Percentiles rank a stretch among this genome's conserved stretches.
These are phyloP conservation scores for Geranium rotundifolium DNA, from an alignment of 345 rosid species.

Conservation along the genomic window DNA sequence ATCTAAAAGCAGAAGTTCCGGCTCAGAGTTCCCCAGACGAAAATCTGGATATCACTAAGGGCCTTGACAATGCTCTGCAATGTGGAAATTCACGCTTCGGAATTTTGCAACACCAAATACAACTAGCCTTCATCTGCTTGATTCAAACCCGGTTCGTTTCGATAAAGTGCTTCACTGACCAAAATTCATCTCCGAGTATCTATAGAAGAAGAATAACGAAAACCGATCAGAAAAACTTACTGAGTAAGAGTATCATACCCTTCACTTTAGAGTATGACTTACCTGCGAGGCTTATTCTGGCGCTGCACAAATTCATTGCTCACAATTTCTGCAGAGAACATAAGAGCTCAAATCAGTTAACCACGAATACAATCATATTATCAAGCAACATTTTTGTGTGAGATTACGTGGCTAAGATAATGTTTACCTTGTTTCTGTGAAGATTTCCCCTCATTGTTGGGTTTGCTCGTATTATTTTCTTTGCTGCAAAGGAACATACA, in stretches of 20 bases:
- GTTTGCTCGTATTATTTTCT: conserved; percentile 31
- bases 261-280: conserved; percentile 1
- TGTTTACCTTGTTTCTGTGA: conserved; percentile 43
- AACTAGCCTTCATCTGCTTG: conserved; percentile 24
- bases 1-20: background rate
- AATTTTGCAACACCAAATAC: conserved; percentile 2
- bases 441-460: conserved; percentile 37
- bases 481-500: conserved; percentile 34
- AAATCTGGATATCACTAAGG: conserved; percentile 48
- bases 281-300: conserved; percentile 20
- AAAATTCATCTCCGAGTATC: conserved; percentile 75
- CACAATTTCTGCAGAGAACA: conserved; percentile 28
- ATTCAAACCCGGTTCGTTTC: conserved; percentile 19
- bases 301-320: conserved; percentile 48
- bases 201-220: conserved; percentile 14
- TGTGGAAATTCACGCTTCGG: conserved; percentile 22
- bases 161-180: conserved; percentile 43
- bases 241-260: background rate
- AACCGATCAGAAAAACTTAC: background rate
- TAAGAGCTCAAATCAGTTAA: background rate
- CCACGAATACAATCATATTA: background rate
- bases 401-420: background rate
- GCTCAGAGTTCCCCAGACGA: conserved; percentile 30
- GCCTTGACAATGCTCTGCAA: conserved; percentile 42
- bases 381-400: background rate